A percentile compares a stretch with the other conserved stretches of the same genome.
These are phyloP conservation scores for Draba incana DNA, from an alignment of 345 rosid species.

Conservation along the genomic window DNA sequence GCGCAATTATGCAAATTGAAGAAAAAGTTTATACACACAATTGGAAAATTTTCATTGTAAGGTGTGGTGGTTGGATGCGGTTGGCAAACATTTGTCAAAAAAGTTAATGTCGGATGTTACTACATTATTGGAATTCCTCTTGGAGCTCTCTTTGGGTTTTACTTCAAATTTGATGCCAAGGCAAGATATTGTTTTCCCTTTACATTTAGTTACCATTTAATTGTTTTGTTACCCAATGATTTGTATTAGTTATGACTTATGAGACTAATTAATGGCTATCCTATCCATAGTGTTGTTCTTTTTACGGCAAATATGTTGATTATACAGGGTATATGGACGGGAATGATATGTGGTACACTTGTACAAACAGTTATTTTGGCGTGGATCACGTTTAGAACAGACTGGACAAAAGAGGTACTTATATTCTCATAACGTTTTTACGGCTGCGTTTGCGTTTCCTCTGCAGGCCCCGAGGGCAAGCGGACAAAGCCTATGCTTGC, in stretches of 20 bases:
- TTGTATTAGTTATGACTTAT: background rate
- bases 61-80: constrained; percentile 92
- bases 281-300: background rate
- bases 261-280: background rate
- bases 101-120: constrained; percentile 72
- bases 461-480: too few species aligned
- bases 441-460: background rate
- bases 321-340: constrained; percentile 72
- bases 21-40: too few species aligned
- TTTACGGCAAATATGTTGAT: background rate
- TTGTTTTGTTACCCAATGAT: background rate
- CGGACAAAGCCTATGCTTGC: too few species aligned
- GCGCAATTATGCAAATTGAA: background rate
- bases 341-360: constrained; percentile 67
- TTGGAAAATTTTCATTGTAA: background rate
- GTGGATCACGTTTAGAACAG: constrained; percentile 64
- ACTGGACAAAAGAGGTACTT: constrained; percentile 66
- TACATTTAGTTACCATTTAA: background rate
- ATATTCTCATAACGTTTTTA: background rate
- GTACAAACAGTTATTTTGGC: constrained; percentile 64
- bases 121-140: constrained; percentile 67
- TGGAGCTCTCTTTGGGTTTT: constrained; percentile 64
- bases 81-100: constrained; percentile 77
- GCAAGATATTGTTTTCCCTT: constrained; percentile 30
- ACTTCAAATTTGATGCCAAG: constrained; percentile 67